A percentile compares a stretch with the other conserved stretches of the same genome.
Conservation (phyloP, 2,329 filamentous ascomycete genomes). For the Xylariaceae sp. region DNA sequence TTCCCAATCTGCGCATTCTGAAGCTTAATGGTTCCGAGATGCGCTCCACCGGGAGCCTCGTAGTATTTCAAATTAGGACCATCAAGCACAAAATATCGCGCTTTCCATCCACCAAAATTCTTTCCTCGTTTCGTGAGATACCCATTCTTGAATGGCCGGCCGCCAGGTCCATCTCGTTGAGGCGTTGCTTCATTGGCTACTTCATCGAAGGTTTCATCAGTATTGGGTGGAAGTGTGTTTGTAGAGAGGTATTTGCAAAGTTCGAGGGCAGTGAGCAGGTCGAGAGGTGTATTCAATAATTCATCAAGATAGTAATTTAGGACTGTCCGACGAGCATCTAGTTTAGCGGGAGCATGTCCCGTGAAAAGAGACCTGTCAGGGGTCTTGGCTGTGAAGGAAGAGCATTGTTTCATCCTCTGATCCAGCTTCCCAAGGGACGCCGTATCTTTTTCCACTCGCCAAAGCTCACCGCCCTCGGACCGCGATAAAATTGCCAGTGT, state of each 20-base stretch:
- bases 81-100: constrained; percentile 60
- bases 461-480: constrained; percentile 72
- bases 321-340: constrained; percentile 78
- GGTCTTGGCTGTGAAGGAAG: constrained; percentile 68
- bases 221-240: constrained; percentile 58
- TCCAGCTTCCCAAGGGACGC: constrained; percentile 78
- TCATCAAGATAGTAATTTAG: constrained; percentile 83
- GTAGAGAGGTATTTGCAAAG: constrained; percentile 84
- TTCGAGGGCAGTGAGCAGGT: constrained; percentile 70
- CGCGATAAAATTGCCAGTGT: constrained; percentile 82
- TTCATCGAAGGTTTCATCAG: constrained; percentile 49
- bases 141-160: constrained; percentile 72
- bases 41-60: constrained; percentile 83
- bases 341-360: constrained; percentile 87
- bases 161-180: constrained; percentile 54
- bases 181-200: constrained; percentile 34
- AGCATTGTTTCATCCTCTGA: constrained; percentile 69
- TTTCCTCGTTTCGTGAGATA: constrained; percentile 96
- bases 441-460: constrained; percentile 92
- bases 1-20: constrained; percentile 90
- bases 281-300: constrained; percentile 77
- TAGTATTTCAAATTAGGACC: constrained; percentile 76
- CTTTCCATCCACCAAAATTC: constrained; percentile 99
- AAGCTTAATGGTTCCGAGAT: constrained; percentile 90
- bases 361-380: constrained; percentile 85